Evolutionary conservation across 805 yeast species (phyloP), one percentile per base, ranked within the genome.

Genomic region (Candida quercuum): DNA sequence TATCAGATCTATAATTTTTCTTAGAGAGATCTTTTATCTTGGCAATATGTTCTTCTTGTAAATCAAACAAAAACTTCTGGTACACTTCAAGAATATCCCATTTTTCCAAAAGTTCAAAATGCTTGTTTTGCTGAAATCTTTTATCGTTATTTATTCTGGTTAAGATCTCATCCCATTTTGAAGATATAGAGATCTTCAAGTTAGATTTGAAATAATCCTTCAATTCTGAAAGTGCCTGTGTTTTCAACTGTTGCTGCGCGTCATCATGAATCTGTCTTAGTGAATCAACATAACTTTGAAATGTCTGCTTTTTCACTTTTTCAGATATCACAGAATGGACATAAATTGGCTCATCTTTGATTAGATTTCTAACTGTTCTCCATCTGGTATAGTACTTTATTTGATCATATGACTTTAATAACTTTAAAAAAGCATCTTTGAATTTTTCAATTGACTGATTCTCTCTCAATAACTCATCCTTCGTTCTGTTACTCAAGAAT

Each of bases 271-370:
- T 48, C 11, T 43, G 38, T 20, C 66, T 60, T 32, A 83, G 54
- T 0, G 53, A 49, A 5, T 53, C 56, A 3, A 75, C 67, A 46
- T 69, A 81, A 17, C 74, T 74, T 24, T 63, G 50, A 51, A 78
- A 85, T 3, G 79, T 67, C 32, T 67, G 66, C 33, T 67, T 66
- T 37, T 81, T 76, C 36, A 80, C 71, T 21, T 62, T 62, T 35
- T 79, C 86, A 17, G 78, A 71, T 9, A 78, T 66, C 15, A 76
- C 67, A 1, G 86, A 66, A 52, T 76, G 78, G 39, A 67, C 71
- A 52, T 76, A 81, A 6, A 81, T 72, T 0, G 87, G 79, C 49
- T 85, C 93, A 39, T 81, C 78, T 5, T 64, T 56, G 5, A 84
- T 71, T 38, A 71, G 37, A n/a, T 61, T 61, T 40, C 71, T 75